Evolutionary conservation across 345 rosid species (phyloP).

Genomic region (Gossypium longicalyx): DNA sequence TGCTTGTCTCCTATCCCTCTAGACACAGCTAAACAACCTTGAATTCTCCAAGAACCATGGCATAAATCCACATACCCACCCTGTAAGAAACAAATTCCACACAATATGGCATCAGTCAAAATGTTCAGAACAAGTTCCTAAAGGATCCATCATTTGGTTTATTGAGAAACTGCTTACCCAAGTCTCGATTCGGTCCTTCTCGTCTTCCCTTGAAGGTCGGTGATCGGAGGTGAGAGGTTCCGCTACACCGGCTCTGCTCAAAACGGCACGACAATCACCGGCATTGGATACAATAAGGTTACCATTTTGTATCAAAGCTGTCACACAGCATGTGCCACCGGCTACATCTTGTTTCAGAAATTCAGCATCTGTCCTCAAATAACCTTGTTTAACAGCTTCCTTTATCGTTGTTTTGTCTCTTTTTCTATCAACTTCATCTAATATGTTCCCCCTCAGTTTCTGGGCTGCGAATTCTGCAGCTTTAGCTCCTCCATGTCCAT

Average conservation of each 20-base stretch:
- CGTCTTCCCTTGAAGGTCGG: slow-evolving; percentile 78
- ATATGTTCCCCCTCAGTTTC: slow-evolving; percentile 54
- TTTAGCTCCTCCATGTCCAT: slow-evolving; percentile 61
- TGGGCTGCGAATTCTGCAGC: slow-evolving; percentile 60
- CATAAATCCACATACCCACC: slow-evolving; percentile 77
- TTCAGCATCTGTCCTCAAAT: slow-evolving; percentile 64
- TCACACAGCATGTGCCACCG: slow-evolving; percentile 92
- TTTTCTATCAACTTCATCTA: slow-evolving; percentile 35
- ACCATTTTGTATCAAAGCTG: slow-evolving; percentile 66
- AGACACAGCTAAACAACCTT: slow-evolving; percentile 77
- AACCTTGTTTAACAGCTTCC: slow-evolving; percentile 68
- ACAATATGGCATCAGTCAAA: background rate
- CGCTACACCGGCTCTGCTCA: slow-evolving; percentile 68
- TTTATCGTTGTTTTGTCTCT: slow-evolving; percentile 33
- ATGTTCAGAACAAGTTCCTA: background rate
- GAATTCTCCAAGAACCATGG: slow-evolving; percentile 74
- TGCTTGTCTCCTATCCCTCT: slow-evolving; percentile 73
- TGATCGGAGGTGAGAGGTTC: slow-evolving; percentile 88
- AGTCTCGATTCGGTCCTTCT: slow-evolving; percentile 58
- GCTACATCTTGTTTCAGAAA: slow-evolving; percentile 50
- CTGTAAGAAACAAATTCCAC: slow-evolving; percentile 23
- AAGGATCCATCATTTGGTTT: background rate
- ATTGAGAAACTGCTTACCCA: slow-evolving; percentile 39
- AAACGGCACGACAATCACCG: slow-evolving; percentile 91
- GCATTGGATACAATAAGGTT: slow-evolving; percentile 76